phyloP scores from a whole-genome alignment of 2,329 filamentous ascomycete genomes.

The Phaeosphaeriaceae sp. region DNA sequence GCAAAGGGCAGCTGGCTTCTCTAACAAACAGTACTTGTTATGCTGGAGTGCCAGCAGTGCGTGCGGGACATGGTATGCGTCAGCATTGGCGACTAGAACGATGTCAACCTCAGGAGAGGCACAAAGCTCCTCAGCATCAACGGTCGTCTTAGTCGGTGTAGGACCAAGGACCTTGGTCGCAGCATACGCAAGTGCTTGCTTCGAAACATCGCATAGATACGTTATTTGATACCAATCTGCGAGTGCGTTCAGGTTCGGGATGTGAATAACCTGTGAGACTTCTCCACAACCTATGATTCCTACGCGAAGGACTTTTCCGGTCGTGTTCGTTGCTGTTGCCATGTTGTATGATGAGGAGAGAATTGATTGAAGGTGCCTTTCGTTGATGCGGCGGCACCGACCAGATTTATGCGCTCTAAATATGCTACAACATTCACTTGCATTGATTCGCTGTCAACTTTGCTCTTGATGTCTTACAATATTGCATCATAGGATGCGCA shows the following conservation, averaged over 20 bases:
- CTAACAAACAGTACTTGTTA: slow-evolving; percentile 65
- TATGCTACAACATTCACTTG: no score
- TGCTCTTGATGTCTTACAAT: no score
- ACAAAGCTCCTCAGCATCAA: slow-evolving; percentile 51
- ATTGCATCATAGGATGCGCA: no score
- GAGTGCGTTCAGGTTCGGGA: slow-evolving; percentile 54
- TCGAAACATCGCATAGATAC: slow-evolving; percentile 61
- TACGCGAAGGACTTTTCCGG: slow-evolving; percentile 33
- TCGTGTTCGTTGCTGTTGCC: not conserved
- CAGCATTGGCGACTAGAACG: slow-evolving; percentile 61
- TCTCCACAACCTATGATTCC: slow-evolving; percentile 59
- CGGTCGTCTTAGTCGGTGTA: slow-evolving; percentile 19
- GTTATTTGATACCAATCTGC: slow-evolving; percentile 55
- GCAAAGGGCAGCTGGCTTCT: slow-evolving; percentile 64
- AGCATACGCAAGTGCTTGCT: slow-evolving; percentile 51
- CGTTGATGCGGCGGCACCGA: no score
- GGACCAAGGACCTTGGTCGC: slow-evolving; percentile 36
- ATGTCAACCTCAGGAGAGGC: slow-evolving; percentile 56
- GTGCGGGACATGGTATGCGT: slow-evolving; percentile 64
- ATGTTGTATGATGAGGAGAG: not conserved
- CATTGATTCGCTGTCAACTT: no score
- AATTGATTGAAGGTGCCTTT: no score
- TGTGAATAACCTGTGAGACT: slow-evolving; percentile 61
- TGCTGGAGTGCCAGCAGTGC: slow-evolving; percentile 60
- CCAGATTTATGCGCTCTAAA: no score